phyloP scores from a whole-genome alignment of 2,329 filamentous ascomycete genomes.

The Nakataea oryzae region DNA sequence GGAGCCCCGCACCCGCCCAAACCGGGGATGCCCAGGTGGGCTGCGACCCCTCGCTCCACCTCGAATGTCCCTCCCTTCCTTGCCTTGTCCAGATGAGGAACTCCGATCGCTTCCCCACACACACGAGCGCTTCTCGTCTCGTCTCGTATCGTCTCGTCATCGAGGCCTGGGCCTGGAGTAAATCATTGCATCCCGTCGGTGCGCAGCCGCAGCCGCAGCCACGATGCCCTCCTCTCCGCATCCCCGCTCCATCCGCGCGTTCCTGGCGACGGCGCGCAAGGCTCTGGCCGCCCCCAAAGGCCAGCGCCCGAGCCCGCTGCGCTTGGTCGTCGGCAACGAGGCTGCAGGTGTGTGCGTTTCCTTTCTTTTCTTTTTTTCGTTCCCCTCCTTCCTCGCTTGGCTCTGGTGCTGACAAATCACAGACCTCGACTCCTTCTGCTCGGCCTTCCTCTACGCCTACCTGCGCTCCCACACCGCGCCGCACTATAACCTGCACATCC shows the following conservation, averaged over 20 bases:
- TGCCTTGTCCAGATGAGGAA: too few species aligned
- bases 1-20: too few species aligned
- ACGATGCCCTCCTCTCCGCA: conserved; percentile 1
- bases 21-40: too few species aligned
- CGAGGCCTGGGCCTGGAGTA: too few species aligned
- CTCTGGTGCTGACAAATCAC: neutral
- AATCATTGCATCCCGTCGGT: neutral
- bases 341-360: conserved; percentile 42
- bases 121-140: neutral
- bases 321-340: conserved; percentile 58
- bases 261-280: conserved; percentile 38
- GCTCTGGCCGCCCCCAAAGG: conserved; percentile 32
- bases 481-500: conserved; percentile 50
- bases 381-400: neutral
- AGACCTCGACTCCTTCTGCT: conserved; percentile 77
- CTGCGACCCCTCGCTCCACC: neutral
- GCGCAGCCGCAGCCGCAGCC: neutral
- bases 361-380: neutral
- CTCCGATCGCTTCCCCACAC: too few species aligned
- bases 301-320: conserved; percentile 36
- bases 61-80: too few species aligned
- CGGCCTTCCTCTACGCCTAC: conserved; percentile 64
- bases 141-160: neutral
- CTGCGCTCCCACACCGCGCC: conserved; percentile 50
- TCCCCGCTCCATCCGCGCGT: conserved; percentile 32